These are phyloP conservation scores for Plasmodium billcollinsi DNA, from an alignment of 169 alveolate species.

Conservation along the genomic window DNA sequence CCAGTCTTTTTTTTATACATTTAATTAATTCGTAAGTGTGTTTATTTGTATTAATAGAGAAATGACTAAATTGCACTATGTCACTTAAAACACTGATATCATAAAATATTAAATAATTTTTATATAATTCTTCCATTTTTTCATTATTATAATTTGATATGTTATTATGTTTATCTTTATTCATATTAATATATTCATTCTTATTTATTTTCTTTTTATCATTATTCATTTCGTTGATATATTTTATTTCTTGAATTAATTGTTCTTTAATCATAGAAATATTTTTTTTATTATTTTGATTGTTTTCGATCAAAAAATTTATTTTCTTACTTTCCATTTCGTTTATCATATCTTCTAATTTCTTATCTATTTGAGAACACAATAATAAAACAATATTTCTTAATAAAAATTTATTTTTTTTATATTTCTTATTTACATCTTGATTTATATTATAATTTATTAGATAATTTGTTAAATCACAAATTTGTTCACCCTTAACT, in stretches of 20 bases:
- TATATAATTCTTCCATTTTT: slow-evolving; percentile 1
- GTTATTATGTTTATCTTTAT: background rate
- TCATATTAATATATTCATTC: background rate
- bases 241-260: slow-evolving; percentile 38
- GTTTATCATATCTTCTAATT: slow-evolving; percentile 31
- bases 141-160: background rate
- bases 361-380: slow-evolving; percentile 33
- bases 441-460: slow-evolving; percentile 38
- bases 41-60: slow-evolving; percentile 43
- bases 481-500: slow-evolving; percentile 1
- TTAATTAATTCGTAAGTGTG: slow-evolving; percentile 52
- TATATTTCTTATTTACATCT: slow-evolving; percentile 21
- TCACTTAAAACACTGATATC: slow-evolving; percentile 50
- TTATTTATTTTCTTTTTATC: background rate
- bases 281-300: background rate
- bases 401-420: slow-evolving; percentile 23
- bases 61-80: slow-evolving; percentile 33
- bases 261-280: slow-evolving; percentile 5
- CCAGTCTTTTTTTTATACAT: slow-evolving; percentile 38
- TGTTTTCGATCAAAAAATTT: background rate
- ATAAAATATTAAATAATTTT: slow-evolving; percentile 36
- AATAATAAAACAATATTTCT: slow-evolving; percentile 40
- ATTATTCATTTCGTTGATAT: slow-evolving; percentile 20
- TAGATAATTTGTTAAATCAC: slow-evolving; percentile 21
- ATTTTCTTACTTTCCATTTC: slow-evolving; percentile 9